phyloP scores from a whole-genome alignment of 495 filamentous ascomycete genomes.

The Neurospora sp. region DNA sequence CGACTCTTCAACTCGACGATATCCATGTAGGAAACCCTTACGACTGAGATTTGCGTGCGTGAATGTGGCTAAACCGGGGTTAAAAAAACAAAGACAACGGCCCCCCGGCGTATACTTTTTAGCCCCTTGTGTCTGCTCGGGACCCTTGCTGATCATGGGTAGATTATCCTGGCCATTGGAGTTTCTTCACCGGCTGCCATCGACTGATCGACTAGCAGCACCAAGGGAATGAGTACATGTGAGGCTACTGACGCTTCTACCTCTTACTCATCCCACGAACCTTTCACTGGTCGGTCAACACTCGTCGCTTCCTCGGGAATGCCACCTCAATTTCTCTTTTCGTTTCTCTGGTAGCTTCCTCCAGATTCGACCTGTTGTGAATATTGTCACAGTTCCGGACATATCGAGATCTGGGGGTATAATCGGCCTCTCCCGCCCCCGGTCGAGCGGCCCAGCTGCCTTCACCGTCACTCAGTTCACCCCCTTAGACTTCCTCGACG shows the following conservation, averaged over 20 bases:
- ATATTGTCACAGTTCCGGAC: not conserved
- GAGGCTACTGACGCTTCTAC: not conserved
- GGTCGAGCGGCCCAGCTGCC: conserved; percentile 3
- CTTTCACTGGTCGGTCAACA: not conserved
- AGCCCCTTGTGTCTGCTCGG: conserved; percentile 9
- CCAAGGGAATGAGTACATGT: conserved; percentile 9
- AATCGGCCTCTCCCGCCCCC: conserved; percentile 10
- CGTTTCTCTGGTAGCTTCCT: not conserved
- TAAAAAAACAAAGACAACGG: not conserved
- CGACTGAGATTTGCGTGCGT: not conserved
- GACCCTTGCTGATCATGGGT: conserved; percentile 16
- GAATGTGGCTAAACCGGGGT: conserved; percentile 6
- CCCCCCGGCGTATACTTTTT: conserved; percentile 8
- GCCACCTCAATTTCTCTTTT: not conserved
- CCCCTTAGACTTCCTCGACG: not conserved
- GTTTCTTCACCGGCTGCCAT: conserved; percentile 6
- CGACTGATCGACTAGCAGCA: conserved; percentile 22
- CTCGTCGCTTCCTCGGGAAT: not conserved
- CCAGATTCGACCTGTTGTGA: not conserved
- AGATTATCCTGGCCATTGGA: conserved; percentile 11
- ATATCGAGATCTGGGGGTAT: not conserved
- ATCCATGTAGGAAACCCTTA: not conserved
- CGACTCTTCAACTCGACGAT: not conserved
- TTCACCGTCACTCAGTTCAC: conserved; percentile 5
- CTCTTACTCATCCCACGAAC: not conserved